Evolutionary conservation across 2,329 filamentous ascomycete species (phyloP).

Genomic region (Macrophomina tecta): DNA sequence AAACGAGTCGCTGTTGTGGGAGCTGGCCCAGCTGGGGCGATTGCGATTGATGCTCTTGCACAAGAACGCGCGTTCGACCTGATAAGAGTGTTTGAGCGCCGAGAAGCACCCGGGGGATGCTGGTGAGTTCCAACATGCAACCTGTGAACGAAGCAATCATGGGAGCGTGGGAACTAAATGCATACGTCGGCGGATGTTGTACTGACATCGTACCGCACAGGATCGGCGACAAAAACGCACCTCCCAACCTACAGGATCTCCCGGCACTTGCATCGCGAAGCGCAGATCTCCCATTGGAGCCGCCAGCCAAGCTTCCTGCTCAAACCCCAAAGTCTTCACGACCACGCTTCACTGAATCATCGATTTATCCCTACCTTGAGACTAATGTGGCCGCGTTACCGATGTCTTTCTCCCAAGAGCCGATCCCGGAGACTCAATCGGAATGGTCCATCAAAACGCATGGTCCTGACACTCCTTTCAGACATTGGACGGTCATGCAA

Average conservation of each 20-base stretch:
- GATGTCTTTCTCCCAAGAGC: slow-evolving; percentile 67
- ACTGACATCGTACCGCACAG: slow-evolving; percentile 1
- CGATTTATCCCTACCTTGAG: slow-evolving; percentile 68
- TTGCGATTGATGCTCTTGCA: slow-evolving; percentile 64
- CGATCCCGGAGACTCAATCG: slow-evolving; percentile 55
- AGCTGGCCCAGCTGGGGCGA: slow-evolving; percentile 65
- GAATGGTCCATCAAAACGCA: slow-evolving; percentile 55
- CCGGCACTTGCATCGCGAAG: slow-evolving; percentile 57
- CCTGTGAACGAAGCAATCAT: not conserved
- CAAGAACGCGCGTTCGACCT: slow-evolving; percentile 64
- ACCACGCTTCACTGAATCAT: slow-evolving; percentile 62
- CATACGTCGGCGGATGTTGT: no score
- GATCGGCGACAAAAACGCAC: slow-evolving; percentile 39
- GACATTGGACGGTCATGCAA: slow-evolving; percentile 64
- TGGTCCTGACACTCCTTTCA: slow-evolving; percentile 65
- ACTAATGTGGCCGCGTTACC: slow-evolving; percentile 66
- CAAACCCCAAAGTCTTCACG: slow-evolving; percentile 50
- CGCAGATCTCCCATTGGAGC: slow-evolving; percentile 56
- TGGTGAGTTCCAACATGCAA: slow-evolving; percentile 52
- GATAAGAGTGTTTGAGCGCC: slow-evolving; percentile 67
- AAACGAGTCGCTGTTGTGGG: slow-evolving; percentile 63
- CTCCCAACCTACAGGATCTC: slow-evolving; percentile 47
- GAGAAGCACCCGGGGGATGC: slow-evolving; percentile 64
- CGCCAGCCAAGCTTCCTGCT: slow-evolving; percentile 58
- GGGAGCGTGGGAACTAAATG: no score